These are phyloP conservation scores for Penicillium antarcticum DNA, from an alignment of 495 filamentous ascomycete genomes.

Conservation along the genomic window DNA sequence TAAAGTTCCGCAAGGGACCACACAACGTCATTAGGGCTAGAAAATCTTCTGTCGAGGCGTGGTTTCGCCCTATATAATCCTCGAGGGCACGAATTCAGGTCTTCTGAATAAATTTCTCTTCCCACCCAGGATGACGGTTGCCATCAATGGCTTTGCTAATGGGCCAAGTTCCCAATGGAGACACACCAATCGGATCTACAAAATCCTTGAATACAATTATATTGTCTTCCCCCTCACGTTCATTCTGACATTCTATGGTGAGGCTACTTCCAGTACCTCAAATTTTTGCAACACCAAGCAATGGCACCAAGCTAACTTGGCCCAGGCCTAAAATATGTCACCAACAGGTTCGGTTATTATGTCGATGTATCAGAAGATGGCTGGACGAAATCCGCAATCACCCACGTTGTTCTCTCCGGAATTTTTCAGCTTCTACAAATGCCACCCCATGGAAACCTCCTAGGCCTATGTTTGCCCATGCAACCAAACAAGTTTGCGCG, in stretches of 20 bases:
- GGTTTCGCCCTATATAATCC: too few relatives aligned
- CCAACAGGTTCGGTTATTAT: not conserved
- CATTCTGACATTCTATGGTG: slow-evolving; percentile 1
- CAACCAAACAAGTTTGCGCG: not conserved
- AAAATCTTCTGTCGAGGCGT: too few relatives aligned
- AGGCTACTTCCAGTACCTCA: not conserved
- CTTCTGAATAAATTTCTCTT: too few relatives aligned
- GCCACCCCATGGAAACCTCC: slow-evolving; percentile 1
- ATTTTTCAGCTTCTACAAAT: not conserved
- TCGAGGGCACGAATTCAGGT: too few relatives aligned
- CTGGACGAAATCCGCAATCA: slow-evolving; percentile 1
- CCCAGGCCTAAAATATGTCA: not conserved
- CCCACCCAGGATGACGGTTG: not conserved
- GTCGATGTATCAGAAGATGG: not conserved
- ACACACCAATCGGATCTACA: slow-evolving; percentile 6
- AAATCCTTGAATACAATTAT: slow-evolving; percentile 1
- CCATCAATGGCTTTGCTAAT: not conserved
- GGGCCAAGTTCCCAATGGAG: not conserved
- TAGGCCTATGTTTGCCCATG: slow-evolving; percentile 5
- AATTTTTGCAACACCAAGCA: not conserved
- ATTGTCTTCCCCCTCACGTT: slow-evolving; percentile 5
- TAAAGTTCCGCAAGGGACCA: too few relatives aligned
- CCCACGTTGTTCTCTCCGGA: not conserved
- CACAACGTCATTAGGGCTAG: too few relatives aligned
- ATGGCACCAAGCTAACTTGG: too few relatives aligned